A percentile compares a stretch with the other conserved stretches of the same genome.
phyloP scores from a whole-genome alignment of 2,329 filamentous ascomycete species.

The Diaporthe batatas region DNA sequence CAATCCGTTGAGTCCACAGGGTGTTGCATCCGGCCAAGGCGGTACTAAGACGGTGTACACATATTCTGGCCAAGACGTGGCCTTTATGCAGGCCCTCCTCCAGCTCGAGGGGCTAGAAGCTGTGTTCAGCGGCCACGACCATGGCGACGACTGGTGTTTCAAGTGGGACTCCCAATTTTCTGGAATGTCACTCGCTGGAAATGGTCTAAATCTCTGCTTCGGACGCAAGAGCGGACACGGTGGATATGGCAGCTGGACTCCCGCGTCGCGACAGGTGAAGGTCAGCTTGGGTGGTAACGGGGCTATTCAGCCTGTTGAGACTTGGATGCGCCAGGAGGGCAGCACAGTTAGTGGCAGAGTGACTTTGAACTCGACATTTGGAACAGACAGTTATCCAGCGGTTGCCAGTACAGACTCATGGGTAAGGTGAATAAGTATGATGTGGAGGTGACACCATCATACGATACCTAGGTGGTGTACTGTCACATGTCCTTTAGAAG shows the following conservation, averaged over 20 bases:
- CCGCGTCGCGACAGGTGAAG: slow-evolving; percentile 70
- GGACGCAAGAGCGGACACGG: slow-evolving; percentile 78
- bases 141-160: slow-evolving; percentile 72
- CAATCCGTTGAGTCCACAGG: slow-evolving; percentile 50
- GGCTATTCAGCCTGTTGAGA: slow-evolving; percentile 10
- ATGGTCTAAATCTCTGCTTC: slow-evolving; percentile 57
- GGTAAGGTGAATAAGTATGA: neutral
- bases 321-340: slow-evolving; percentile 28
- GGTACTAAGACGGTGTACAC: slow-evolving; percentile 25
- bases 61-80: slow-evolving; percentile 66
- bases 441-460: too few relatives aligned
- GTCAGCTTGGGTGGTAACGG: slow-evolving; percentile 53
- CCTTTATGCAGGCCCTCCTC: slow-evolving; percentile 74
- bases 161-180: slow-evolving; percentile 56
- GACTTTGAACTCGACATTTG: slow-evolving; percentile 18
- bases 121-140: slow-evolving; percentile 76
- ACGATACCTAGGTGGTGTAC: too few relatives aligned
- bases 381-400: slow-evolving; percentile 12
- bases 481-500: neutral
- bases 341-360: slow-evolving; percentile 18
- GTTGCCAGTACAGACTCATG: slow-evolving; percentile 15
- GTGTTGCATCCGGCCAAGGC: slow-evolving; percentile 45
- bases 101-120: slow-evolving; percentile 67
- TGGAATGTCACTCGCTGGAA: slow-evolving; percentile 52
- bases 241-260: slow-evolving; percentile 75